Base-by-base conservation (phyloP, 768 basidiomycete species). In the Rossbeevera mucosa region DNA sequence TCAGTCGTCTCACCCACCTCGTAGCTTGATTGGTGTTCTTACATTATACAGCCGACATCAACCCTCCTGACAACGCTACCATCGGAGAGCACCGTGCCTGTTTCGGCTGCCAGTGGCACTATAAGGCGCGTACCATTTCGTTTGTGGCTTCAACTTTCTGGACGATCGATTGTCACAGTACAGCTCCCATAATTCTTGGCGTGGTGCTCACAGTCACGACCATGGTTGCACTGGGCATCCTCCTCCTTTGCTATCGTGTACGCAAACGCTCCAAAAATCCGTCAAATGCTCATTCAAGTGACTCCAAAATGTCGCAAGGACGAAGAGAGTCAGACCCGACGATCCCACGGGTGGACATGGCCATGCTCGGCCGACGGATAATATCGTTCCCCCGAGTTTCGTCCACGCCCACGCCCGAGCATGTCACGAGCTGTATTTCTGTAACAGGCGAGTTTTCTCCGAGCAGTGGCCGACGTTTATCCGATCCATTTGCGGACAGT, bases 401-500 rank as follows among this genome's bases (percentile, higher is more conserved):
- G 16, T 46, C 44, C 25, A 33, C 36, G 16, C 24, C 28, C 44
- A 22, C 18, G 11, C 38, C 40, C 5, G 43, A 46, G 26, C 47
- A 48, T 16, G 11, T 41, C n/a, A 22, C 46, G 25, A 26, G 24
- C 7, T 44, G 3, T 22, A n/a, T 43, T 33, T 54, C 51, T 7
- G 41, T 30, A 24, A 22, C 41, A 40, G 57, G 50, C 22, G 42
- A 57, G 44, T 59, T 51, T 21, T 48, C 49, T 44, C 46, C 56
- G 26, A 57, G 38, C 21, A 59, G 55, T 14, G 16, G 49, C 5
- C 44, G 30, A 30, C 49, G 38, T 33, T 31, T 25, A n/a, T 61
- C 55, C 38, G 29, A 62, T 55, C 60, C 55, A 40, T 65, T 65
- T 50, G 48, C 45, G 31, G 51, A 62, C 43, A 43, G 44, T 38